Evolutionary conservation across 2,329 filamentous ascomycete genomes (phyloP), one percentile per base, ranked within the genome.

Genomic region (Colletotrichum endophyticum): DNA sequence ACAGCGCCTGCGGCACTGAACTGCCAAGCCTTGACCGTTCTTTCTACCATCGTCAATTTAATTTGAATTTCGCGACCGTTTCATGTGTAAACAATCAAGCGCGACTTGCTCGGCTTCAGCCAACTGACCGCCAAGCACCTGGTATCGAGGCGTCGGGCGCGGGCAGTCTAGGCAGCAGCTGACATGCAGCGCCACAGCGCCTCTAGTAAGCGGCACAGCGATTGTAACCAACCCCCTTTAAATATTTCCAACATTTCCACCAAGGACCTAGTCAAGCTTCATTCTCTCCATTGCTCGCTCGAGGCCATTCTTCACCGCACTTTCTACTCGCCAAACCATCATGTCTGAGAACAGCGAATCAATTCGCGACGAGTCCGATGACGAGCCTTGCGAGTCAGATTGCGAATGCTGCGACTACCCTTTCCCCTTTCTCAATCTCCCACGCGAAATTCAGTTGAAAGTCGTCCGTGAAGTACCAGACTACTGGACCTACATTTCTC

Each of bases 91-190:
- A 13, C 6, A 4, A 22, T 53, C n/a, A 25, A 25, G 44, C 6
- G n/a, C n/a, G 44, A 53, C 3, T 49, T 49, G 19, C n/a, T 22
- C n/a, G 44, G 6, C 44, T 49, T 49, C 12, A 25, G 44, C 44
- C 6, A 7, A 53, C 12, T 53, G 19, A n/a, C n/a, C 44, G 44
- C 44, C n/a, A 53, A 53, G 44, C 11, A 49, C 11, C 11, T 12
- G 6, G 3, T 0, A 49, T 13, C 11, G 11, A 22, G 44, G 0
- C n/a, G n/a, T 22, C 44, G 11, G 6, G 11, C n/a, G n/a, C 9
- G 6, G n/a, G 44, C n/a, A 22, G 44, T n/a, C 44, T 22, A 53
- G 44, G 44, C 44, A 53, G n/a, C 44, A 53, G 44, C 44, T 53
- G 44, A 22, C 44, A 53, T 53, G 44, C 19, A 22, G 44, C 44